Evolutionary conservation across 2,329 filamentous ascomycete species (phyloP), one percentile per base, ranked within the genome.

Genomic region (Aspergillus latus): DNA sequence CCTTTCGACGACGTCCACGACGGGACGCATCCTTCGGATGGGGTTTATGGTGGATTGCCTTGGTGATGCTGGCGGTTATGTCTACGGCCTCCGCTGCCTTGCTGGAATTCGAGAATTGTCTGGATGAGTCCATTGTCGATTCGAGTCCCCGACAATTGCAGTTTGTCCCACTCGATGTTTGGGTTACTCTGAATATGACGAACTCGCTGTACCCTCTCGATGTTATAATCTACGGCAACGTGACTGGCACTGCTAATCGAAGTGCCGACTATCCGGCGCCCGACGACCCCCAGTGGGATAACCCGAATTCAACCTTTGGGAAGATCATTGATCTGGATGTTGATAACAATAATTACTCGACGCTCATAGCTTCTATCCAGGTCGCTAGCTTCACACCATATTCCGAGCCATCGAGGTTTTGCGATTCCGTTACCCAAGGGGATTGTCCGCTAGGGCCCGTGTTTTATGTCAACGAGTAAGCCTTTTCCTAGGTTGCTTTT

Each of bases 201-300:
- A 76, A 82, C 60, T 71, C 82, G 4, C 80, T 77, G 49, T 85
- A 92, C 68, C 84, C 81, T 40, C 80, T 99, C 48, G 85, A 84
- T 61, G 78, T 97, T 54, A 94, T 86, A 1, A 83, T 96, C 46
- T 97, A 91, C 78, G 93, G 92, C 50, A 97, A 97, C 73, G 91
- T 97, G 30, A 89, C 88, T 7, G 94, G 94, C 46, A 84, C 87
- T 49, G 80, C 82, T 2, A 68, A 75, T 54, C 58, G 59, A 28
- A 58, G 60, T 10, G 76, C 78, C n/a, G 58, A 74, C 2, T 82
- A 91, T 52, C 91, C 90, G 34, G 66, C 83, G 0, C 74, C 81
- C 15, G 73, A 81, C 64, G 82, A 84, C 68, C 72, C 83, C 0
- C 75, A 79, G 46, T 90, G 91, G 89, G 71, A 64, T 2, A 78